Evolutionary conservation across 768 basidiomycete genomes (phyloP).

Genomic region (Neoboletus magnificus): DNA sequence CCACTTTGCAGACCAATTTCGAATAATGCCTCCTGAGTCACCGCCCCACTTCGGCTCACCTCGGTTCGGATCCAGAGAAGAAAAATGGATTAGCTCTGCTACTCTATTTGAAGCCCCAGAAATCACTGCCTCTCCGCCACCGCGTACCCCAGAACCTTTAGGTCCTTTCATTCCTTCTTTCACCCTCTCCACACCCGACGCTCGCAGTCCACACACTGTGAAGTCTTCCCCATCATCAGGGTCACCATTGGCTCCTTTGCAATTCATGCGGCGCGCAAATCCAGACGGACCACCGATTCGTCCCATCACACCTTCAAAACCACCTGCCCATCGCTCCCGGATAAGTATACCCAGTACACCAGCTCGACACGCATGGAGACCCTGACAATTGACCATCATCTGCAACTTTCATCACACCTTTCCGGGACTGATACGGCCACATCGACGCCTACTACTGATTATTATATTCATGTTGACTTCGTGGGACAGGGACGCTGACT

Average conservation of each 20-base stretch:
- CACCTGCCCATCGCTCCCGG: conserved; percentile 43
- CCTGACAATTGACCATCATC: conserved; percentile 36
- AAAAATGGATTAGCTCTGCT: conserved; percentile 82
- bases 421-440: conserved; percentile 17
- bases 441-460: conserved; percentile 23
- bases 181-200: conserved; percentile 49
- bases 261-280: conserved; percentile 82
- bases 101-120: conserved; percentile 61
- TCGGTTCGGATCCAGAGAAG: conserved; percentile 46
- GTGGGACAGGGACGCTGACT: conserved; percentile 26
- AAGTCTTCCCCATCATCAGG: conserved; percentile 58
- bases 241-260: conserved; percentile 75
- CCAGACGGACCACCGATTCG: conserved; percentile 49
- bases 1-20: conserved; percentile 82
- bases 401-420: conserved; percentile 15
- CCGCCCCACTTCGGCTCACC: conserved; percentile 47
- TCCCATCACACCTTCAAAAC: conserved; percentile 65
- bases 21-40: conserved; percentile 61
- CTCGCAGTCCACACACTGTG: conserved; percentile 44
- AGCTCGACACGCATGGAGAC: conserved; percentile 62
- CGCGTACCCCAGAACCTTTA: conserved; percentile 68
- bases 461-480: conserved; percentile 30
- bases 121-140: conserved; percentile 33
- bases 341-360: conserved; percentile 43
- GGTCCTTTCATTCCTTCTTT: conserved; percentile 61